These are phyloP conservation scores for Leptographium galeiforme DNA, from an alignment of 2,329 filamentous ascomycete species.

Conservation along the genomic window DNA sequence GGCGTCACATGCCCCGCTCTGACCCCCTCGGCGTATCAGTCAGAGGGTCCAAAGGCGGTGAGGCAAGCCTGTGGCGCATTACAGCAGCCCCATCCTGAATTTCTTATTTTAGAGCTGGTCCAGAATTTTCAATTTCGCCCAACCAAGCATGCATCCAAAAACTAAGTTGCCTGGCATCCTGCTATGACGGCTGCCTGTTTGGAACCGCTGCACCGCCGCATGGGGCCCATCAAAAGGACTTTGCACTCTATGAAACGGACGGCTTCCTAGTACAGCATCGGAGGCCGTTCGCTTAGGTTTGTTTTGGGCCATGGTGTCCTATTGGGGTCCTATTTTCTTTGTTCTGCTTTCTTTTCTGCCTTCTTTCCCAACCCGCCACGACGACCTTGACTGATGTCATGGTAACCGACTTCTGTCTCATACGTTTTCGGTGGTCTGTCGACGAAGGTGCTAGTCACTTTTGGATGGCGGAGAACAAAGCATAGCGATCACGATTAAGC, in stretches of 20 bases:
- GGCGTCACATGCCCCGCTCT: background rate
- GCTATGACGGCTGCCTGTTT: too few relatives aligned
- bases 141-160: too few relatives aligned
- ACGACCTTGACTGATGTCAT: conserved; percentile 36
- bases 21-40: background rate
- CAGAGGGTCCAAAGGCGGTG: background rate
- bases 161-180: too few relatives aligned
- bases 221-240: too few relatives aligned
- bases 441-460: conserved; percentile 20
- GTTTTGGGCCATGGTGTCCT: background rate
- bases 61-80: background rate
- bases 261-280: too few relatives aligned
- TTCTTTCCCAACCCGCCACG: conserved; percentile 27
- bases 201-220: too few relatives aligned
- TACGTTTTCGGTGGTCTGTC: conserved; percentile 76
- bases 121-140: too few relatives aligned
- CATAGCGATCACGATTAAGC: conserved; percentile 83
- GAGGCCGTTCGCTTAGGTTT: background rate
- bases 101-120: too few relatives aligned
- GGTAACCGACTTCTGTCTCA: conserved; percentile 50
- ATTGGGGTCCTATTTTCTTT: background rate
- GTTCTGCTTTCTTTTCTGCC: background rate
- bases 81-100: background rate
- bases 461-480: conserved; percentile 56
- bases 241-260: too few relatives aligned